Evolutionary conservation across 306 rosid species (phyloP), one percentile per base, ranked within the genome.

Genomic region (Gleditsia sinensis): DNA sequence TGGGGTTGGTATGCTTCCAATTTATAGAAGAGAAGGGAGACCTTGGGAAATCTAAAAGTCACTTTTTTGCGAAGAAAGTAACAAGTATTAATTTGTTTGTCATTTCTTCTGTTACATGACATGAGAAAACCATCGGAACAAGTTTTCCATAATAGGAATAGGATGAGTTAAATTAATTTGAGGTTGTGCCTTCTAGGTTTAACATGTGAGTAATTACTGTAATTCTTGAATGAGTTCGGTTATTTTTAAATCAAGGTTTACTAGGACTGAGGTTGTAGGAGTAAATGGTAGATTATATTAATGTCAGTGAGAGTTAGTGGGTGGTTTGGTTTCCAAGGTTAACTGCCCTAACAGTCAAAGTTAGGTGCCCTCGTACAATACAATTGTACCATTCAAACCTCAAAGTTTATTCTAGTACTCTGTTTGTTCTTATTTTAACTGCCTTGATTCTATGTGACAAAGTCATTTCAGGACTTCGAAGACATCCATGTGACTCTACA

Each of bases 11-110:
- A 40, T 71, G 80, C 67, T 72, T 69, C 70, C 79, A 65, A 77
- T 88, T 83, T 88, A 90, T 88, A 88, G 80, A 62, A 75, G 81
- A n/a, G n/a, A n/a, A 32, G 32, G 39, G 27, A 65, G 71, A 17
- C 30, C 11, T 5, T 75, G 28, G 60, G 69, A 27, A 49, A 7
- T 67, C 8, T 33, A 10, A 19, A 19, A 19, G 12, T 21, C 2
- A 37, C 8, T n/a, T n/a, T n/a, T n/a, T n/a, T n/a, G n/a, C n/a
- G n/a, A n/a, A n/a, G n/a, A n/a, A n/a, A n/a, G n/a, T n/a, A n/a
- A n/a, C n/a, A n/a, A n/a, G n/a, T n/a, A n/a, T n/a, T n/a, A n/a
- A n/a, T n/a, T n/a, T n/a, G n/a, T n/a, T n/a, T n/a, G n/a, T n/a
- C n/a, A n/a, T 17, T 17, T 61, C 54, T 33, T 70, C 32, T 39